phyloP scores from a whole-genome alignment of 805 yeast genomes.

The Saccharomycopsis oosterbeekiorum region DNA sequence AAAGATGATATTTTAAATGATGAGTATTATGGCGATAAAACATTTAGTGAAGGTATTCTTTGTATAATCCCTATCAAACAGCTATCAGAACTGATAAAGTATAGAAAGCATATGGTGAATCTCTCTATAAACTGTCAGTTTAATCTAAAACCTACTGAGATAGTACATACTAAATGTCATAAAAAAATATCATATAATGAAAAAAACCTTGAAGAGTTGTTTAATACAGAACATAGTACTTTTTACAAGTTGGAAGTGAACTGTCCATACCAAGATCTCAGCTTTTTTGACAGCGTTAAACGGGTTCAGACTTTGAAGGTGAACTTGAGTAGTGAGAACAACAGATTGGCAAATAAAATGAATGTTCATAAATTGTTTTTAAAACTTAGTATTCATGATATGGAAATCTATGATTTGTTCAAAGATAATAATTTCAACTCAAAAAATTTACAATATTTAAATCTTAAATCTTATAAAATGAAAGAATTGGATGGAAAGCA shows the following conservation, averaged over 20 bases:
- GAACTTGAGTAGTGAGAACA: not conserved
- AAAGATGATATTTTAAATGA: not conserved
- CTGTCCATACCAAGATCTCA: not conserved
- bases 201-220: not conserved
- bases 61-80: not conserved
- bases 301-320: not conserved
- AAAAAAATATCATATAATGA: not conserved
- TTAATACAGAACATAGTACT: not conserved
- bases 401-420: not conserved
- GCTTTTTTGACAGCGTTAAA: not conserved
- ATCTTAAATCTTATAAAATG: not conserved
- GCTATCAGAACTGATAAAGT: not conserved
- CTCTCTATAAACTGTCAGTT: not conserved
- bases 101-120: not conserved
- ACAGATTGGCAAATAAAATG: not conserved
- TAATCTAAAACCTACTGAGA: not conserved
- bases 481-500: conserved; percentile 3
- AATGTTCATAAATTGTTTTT: not conserved
- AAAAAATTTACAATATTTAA: not conserved
- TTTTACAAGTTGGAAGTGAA: not conserved
- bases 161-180: not conserved
- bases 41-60: not conserved
- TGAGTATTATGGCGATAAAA: not conserved
- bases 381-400: not conserved
- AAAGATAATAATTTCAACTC: not conserved